Evolutionary conservation across 2,329 filamentous ascomycete species (phyloP).

Genomic region (Penicillium sp.): DNA sequence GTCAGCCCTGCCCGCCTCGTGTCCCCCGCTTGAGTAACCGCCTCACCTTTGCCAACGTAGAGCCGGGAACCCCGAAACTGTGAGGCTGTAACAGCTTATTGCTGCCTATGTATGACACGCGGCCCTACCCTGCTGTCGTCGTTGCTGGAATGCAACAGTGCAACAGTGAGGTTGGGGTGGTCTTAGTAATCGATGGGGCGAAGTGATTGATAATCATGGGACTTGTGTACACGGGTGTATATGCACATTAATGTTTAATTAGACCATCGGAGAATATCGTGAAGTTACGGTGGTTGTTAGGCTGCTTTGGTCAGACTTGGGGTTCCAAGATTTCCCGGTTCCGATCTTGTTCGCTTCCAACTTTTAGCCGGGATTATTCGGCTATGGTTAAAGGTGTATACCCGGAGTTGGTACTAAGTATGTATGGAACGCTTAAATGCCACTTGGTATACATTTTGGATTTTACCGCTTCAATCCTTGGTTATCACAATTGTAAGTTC

Average conservation of each 20-base stretch:
- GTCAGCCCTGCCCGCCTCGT: slow-evolving; percentile 16
- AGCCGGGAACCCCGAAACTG: not conserved
- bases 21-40: slow-evolving; percentile 3
- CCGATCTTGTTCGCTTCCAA: not conserved
- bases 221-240: not conserved
- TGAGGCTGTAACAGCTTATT: slow-evolving; percentile 11
- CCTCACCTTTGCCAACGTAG: not conserved
- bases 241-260: not conserved
- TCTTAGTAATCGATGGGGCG: not conserved
- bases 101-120: not conserved
- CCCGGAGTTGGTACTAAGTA: not conserved
- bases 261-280: slow-evolving; percentile 1
- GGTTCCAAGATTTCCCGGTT: too few relatives aligned
- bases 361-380: not conserved
- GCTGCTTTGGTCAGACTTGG: not conserved
- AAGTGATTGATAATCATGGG: not conserved
- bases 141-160: not conserved
- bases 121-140: not conserved
- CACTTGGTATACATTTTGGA: not conserved
- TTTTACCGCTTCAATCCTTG: not conserved
- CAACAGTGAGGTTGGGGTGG: not conserved
- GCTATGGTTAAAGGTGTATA: not conserved
- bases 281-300: not conserved
- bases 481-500: not conserved
- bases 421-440: not conserved